Evolutionary conservation across 768 basidiomycete species (phyloP), one percentile per base, ranked within the genome.

Genomic region (Aureoboletus auriporus): DNA sequence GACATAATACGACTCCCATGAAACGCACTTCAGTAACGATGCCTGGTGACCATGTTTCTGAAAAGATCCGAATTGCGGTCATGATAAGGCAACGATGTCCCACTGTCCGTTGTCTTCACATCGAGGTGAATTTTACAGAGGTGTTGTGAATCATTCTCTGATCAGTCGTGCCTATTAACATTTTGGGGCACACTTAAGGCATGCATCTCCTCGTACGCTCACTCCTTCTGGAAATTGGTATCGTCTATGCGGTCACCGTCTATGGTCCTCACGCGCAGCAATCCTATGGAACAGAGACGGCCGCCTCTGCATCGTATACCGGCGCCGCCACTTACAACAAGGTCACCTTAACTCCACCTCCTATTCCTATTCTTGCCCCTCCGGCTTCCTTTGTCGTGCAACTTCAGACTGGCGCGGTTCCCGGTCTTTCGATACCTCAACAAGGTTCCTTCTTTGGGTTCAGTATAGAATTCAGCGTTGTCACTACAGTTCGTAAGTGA

Each of bases 381-480:
- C 59, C 72, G 6, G 72, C 60, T 28, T 82, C n/a, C n/a, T n/a
- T 81, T 53, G 63, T 63, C 11, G 52, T 84, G 1, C 66, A 72
- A 46, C 65, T 83, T 16, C 63, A 69, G 49, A 57, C 46, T 1
- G 59, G 51, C 38, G 54, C 30, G 10, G 51, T 68, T 38, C 43
- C 51, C 6, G 68, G 65, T 6, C 53, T 81, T 33, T 73, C 73
- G 1, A 74, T 75, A 42, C 61, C 63, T 4, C 69, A 73, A 46
- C 59, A 63, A n/a, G 83, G 80, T 16, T 74, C 79, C 14, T 88
- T 88, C 57, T 75, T 82, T 47, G 86, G 85, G 4, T 88, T 89
- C 60, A 86, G 83, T 4, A 75, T 90, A 34, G 87, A 90, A 65
- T 75, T 87, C 72, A 86, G 85, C 35, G 80, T 89, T 8, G 74